Base-by-base conservation (phyloP, 2,329 filamentous ascomycete genomes). In the Orbilia blumenaviensis region DNA sequence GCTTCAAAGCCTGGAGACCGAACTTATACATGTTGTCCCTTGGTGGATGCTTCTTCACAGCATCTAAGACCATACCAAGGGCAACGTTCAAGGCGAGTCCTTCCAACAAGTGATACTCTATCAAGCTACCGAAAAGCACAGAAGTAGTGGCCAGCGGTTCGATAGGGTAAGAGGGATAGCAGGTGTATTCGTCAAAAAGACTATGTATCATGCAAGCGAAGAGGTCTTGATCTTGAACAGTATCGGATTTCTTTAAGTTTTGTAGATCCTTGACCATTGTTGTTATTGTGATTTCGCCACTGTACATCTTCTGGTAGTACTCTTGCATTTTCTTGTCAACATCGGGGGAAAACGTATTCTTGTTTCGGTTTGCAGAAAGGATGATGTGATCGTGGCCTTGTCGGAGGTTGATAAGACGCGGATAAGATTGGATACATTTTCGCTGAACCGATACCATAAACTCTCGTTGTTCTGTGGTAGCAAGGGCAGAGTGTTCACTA, bases 181-280 rank as follows among this genome's bases (percentile, higher is more conserved):
- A 96, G 66, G 91, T 91, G 82, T 97, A 99, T 84, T 99, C 95
- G 80, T 99, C 95, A 80, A 99, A 97, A 2, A 99, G 86, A 0
- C 95, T 95, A 81, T 97, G 94, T 36, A 99, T 96, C 93, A 99
- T 99, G 84, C 94, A 97, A 12, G 94, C 92, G 82, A 99, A 99
- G 5, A 97, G 88, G 81, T 99, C 95, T 82, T 98, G 95, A 76
- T 97, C 93, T 14, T 90, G 85, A 1, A 92, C 87, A 75, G 95
- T 91, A 54, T 89, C 89, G 0, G 96, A 98, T 67, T 89, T 89
- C 82, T 99, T 98, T 84, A 97, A 96, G 67, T 88, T 88, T 78
- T 93, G 90, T 80, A 99, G 88, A 41, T 93, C 88, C 77, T 92
- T 90, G 61, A 99, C 91, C 78, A 99, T 92, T 66, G 92, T 89